Base-by-base conservation (phyloP, 2,329 filamentous ascomycete genomes). In the Conoideocrella luteorostrata region DNA sequence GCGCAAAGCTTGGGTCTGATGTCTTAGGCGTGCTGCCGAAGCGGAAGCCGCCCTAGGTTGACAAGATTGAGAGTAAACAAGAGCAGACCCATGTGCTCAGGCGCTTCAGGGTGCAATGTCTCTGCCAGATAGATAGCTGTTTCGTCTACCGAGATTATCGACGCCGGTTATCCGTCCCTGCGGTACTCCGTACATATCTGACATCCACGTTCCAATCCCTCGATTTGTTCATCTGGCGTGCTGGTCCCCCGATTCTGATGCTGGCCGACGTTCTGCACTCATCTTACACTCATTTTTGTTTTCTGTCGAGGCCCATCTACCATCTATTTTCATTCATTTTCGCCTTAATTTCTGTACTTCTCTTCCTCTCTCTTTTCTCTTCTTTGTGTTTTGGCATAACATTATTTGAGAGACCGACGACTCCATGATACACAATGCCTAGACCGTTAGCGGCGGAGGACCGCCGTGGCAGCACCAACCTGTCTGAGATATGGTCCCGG, bases 81-180 rank as follows among this genome's bases (percentile, higher is more conserved):
- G n/a, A n/a, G n/a, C n/a, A n/a, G n/a, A n/a, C n/a, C n/a, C n/a
- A n/a, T n/a, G n/a, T n/a, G n/a, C n/a, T n/a, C n/a, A 20, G 34
- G 22, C 13, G 34, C 15, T 12, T 10, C 7, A 21, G 17, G 34
- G 34, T 21, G 34, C 36, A 24, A 26, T 24, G 36, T 24, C 30
- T 33, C 36, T 24, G 20, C 5, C 17, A 24, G 3, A 15, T 23
- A n/a, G n/a, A n/a, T n/a, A n/a, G n/a, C n/a, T n/a, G n/a, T n/a
- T n/a, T n/a, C n/a, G n/a, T n/a, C n/a, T n/a, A 39, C 23, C n/a
- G 36, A 39, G 13, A 12, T 39, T 22, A 29, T 26, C 22, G 12
- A 10, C 30, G 39, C 30, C 39, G 39, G 7, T 34, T 41, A 41
- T 21, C 39, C 39, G 39, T 20, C 20, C 39, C 29, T n/a, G n/a